Evolutionary conservation across 768 basidiomycete species (phyloP).

Genomic region (Boletellus emodensis): DNA sequence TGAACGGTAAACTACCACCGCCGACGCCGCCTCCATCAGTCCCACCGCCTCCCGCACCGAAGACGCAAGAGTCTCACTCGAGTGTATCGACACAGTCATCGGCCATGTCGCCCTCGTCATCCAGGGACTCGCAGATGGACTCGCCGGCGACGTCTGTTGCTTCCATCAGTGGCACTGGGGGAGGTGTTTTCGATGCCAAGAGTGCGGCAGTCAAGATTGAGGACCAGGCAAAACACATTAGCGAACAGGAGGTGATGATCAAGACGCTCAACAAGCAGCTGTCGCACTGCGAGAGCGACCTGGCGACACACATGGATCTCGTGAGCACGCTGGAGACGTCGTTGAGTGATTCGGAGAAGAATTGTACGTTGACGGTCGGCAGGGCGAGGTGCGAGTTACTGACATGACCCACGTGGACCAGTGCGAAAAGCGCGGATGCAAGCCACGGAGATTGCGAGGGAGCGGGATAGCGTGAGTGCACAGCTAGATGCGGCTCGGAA

Average conservation of each 20-base stretch:
- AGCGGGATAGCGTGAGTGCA: constrained; percentile 68
- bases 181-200: constrained; percentile 51
- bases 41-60: constrained; percentile 79
- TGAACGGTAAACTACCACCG: constrained; percentile 78
- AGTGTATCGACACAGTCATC: constrained; percentile 64
- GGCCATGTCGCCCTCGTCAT: constrained; percentile 51
- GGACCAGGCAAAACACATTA: constrained; percentile 69
- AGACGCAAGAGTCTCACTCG: constrained; percentile 44
- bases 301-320: constrained; percentile 89
- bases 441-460: constrained; percentile 82
- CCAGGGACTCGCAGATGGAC: constrained; percentile 68
- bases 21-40: constrained; percentile 80
- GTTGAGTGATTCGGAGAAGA: constrained; percentile 89
- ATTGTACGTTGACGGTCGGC: constrained; percentile 53
- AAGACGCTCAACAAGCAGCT: constrained; percentile 92
- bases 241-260: constrained; percentile 88
- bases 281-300: constrained; percentile 87
- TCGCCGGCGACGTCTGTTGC: constrained; percentile 62
- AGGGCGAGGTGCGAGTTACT: constrained; percentile 1
- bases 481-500: constrained; percentile 65
- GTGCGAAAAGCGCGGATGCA: constrained; percentile 94
- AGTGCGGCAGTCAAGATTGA: constrained; percentile 51
- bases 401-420: constrained; percentile 28
- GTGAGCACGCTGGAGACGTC: constrained; percentile 81
- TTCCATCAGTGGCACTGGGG: constrained; percentile 36